Evolutionary conservation across 148 eudicot species (phyloP), one percentile per base, ranked within the genome.

Genomic region (Beta vulgaris): DNA sequence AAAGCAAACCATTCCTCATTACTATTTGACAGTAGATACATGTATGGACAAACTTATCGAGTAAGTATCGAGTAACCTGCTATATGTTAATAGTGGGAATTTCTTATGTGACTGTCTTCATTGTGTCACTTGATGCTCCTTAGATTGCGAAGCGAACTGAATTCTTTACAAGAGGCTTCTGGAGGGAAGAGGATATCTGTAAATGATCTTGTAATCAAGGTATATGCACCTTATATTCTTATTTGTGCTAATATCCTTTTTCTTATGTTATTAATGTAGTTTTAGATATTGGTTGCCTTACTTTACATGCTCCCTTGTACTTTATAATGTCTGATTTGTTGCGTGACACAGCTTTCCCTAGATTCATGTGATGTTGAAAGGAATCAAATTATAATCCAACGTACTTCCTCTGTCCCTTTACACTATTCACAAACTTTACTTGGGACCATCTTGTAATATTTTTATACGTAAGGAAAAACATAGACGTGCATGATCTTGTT

Each of bases 151-250:
- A 81, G 80, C 70, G 81, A 87, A 79, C 89, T 95, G 53, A 95
- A 95, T 76, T 73, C 83, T 40, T 39, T 92, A 62, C 97, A 92
- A 88, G 99, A 95, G 83, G 92, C 94, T 82, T 90, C 99, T 76
- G 99, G 97, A 25, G 97, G 96, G 70, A 95, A 92, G 90, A 84
- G 89, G 72, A 83, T 95, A 71, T 92, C 99, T 57, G 82, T 95
- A 39, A 95, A 92, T 68, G 99, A 95, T 84, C 96, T 92, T 82
- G 99, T 95, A 35, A 89, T 95, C 69, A 95, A 95, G 99, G 99
- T 92, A 86, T 76, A 19, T 49, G 34, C 60, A 51, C 65, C 15
- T 18, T 43, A 19, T 15, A 18, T 66, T 36, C 28, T 58, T n/a
- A 32, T 0, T 32, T 8, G 4, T 46, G 39, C 2, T 34, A 19